These are phyloP conservation scores for Acanthamoeba sp. DNA, from an alignment of 208 protist species.

Conservation along the genomic window DNA sequence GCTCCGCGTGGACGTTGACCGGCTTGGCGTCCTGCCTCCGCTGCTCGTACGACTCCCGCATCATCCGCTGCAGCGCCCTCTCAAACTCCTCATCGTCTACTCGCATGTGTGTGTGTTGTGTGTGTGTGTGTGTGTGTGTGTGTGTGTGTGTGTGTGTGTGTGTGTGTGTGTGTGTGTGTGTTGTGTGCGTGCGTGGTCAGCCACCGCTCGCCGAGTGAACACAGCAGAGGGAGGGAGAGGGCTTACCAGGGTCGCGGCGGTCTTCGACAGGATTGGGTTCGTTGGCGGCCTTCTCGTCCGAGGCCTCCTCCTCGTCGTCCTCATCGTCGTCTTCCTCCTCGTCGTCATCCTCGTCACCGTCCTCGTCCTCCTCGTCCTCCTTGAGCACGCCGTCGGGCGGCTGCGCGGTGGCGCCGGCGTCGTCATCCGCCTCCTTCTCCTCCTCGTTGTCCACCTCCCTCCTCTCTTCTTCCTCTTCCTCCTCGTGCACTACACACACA, in stretches of 20 bases:
- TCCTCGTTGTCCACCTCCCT: conserved; percentile 22
- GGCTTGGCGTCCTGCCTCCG: conserved; percentile 46
- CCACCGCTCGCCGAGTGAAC: too few species aligned
- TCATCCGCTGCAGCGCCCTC: conserved; percentile 70
- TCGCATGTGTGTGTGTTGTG: too few species aligned
- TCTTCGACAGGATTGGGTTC: conserved; percentile 26
- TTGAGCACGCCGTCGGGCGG: neutral
- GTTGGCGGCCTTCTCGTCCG: conserved; percentile 70
- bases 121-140: too few species aligned
- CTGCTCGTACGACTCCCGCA: conserved; percentile 76
- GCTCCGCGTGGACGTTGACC: conserved; percentile 57
- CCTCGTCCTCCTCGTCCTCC: conserved; percentile 57
- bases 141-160: too few species aligned
- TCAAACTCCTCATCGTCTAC: conserved; percentile 75
- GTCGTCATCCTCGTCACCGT: conserved; percentile 45
- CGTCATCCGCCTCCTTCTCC: conserved; percentile 50
- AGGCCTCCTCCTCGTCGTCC: conserved; percentile 72
- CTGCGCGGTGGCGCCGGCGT: neutral
- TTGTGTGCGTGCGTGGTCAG: too few species aligned
- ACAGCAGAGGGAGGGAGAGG: too few species aligned
- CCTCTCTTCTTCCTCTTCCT: conserved; percentile 32
- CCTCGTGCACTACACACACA: conserved; percentile 15
- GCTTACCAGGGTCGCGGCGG: neutral
- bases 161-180: too few species aligned
- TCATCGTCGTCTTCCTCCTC: neutral